phyloP scores from a whole-genome alignment of 2,329 filamentous ascomycete genomes.

The Leptographium procerum region DNA sequence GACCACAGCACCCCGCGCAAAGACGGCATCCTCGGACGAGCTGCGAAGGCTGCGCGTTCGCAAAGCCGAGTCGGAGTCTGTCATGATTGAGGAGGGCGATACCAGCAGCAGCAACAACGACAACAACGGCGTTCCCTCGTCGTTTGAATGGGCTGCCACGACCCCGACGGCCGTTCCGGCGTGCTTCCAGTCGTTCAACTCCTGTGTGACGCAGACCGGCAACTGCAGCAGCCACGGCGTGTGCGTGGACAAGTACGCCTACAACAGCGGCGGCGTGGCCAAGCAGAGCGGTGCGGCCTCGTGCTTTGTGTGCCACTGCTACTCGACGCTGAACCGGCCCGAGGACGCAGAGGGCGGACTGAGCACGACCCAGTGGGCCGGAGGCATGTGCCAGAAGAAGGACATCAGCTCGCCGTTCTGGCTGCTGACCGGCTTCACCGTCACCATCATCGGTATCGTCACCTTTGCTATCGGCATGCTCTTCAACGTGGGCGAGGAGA shows the following conservation, averaged over 20 bases:
- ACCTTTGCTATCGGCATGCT: constrained; percentile 65
- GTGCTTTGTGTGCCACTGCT: constrained; percentile 76
- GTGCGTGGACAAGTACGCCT: constrained; percentile 57
- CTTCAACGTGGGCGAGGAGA: constrained; percentile 73
- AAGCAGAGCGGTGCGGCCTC: constrained; percentile 13
- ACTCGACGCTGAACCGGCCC: constrained; percentile 33
- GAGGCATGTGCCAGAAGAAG: constrained; percentile 78
- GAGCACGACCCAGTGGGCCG: constrained; percentile 63
- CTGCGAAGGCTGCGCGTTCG: constrained; percentile 20
- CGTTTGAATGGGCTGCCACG: constrained; percentile 15
- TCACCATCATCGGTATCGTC: constrained; percentile 58
- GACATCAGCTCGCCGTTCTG: constrained; percentile 86
- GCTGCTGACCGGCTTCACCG: constrained; percentile 64
- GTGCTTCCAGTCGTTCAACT: constrained; percentile 62
- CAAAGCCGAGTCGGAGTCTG: constrained; percentile 31
- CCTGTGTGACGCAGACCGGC: constrained; percentile 59
- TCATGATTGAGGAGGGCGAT: constrained; percentile 23
- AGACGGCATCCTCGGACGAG: neutral
- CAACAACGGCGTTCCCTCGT: constrained; percentile 6
- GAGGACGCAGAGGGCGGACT: constrained; percentile 26
- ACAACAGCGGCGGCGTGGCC: constrained; percentile 25
- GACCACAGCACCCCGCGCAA: constrained; percentile 21
- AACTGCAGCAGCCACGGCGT: constrained; percentile 73
- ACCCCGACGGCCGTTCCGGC: constrained; percentile 42
- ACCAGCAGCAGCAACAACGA: constrained; percentile 5